Conservation (phyloP, 83 land plant genomes). For the Isoetes engelmannii region DNA sequence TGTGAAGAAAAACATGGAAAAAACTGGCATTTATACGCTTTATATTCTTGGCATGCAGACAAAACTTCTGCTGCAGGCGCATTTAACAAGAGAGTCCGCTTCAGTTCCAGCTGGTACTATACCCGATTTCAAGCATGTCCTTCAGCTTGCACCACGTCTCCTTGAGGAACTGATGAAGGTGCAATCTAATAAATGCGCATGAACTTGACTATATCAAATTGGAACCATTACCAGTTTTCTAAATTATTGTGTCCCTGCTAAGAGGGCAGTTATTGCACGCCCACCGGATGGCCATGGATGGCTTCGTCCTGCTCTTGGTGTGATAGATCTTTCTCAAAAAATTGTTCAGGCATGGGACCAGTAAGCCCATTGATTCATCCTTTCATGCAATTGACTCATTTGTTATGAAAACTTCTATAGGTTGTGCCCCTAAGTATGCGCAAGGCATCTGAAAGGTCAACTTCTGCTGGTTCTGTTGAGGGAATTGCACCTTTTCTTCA, state of each 20-base stretch:
- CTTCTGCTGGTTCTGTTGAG: conserved; percentile 48
- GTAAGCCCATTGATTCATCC: not conserved
- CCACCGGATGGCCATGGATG: conserved; percentile 83
- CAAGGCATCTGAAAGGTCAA: conserved; percentile 40
- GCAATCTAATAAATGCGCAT: not conserved
- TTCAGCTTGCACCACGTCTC: conserved; percentile 81
- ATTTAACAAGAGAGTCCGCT: conserved; percentile 63
- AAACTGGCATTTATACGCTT: no score
- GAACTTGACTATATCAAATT: not conserved
- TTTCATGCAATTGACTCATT: not conserved
- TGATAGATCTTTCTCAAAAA: conserved; percentile 90
- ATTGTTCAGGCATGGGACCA: conserved; percentile 64
- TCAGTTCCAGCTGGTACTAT: conserved; percentile 43
- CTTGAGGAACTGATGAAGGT: conserved; percentile 97
- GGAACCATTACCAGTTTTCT: not conserved
- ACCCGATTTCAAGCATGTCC: conserved; percentile 59
- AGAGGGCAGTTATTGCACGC: conserved; percentile 87
- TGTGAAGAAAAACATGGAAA: no score
- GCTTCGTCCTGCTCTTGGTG: conserved; percentile 94
- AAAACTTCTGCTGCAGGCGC: conserved; percentile 77
- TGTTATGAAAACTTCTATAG: conserved; percentile 30
- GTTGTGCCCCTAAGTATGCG: conserved; percentile 85
- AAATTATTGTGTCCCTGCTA: not conserved
- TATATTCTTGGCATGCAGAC: conserved; percentile 36
- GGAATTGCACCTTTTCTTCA: conserved; percentile 81